Percentiles rank a stretch among this genome's conserved stretches.
phyloP scores from a whole-genome alignment of 331 rosid genomes.

The Prunus yedoensis region DNA sequence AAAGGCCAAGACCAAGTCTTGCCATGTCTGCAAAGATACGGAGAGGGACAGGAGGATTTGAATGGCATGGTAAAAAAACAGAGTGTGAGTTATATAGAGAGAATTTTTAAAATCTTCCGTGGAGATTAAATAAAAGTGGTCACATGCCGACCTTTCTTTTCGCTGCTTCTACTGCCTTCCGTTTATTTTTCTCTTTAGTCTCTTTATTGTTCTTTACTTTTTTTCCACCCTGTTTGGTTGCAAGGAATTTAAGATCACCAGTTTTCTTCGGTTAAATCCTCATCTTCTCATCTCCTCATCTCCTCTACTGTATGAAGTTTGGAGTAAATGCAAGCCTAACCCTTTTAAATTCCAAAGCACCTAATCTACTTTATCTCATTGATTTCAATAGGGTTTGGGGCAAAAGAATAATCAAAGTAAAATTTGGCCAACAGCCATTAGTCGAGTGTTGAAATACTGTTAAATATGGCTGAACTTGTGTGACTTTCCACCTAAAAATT shows the following conservation, averaged over 20 bases:
- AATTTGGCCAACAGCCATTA: background rate
- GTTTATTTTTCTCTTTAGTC: background rate
- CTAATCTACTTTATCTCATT: background rate
- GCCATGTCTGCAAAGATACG: constrained; percentile 33
- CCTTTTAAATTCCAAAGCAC: background rate
- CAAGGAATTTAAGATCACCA: background rate
- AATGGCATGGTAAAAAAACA: background rate
- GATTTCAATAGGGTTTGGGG: background rate
- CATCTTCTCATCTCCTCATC: background rate
- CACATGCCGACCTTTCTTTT: constrained; percentile 13
- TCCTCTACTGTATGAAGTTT: background rate
- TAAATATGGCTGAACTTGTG: background rate
- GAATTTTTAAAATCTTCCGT: background rate
- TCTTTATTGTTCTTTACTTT: background rate
- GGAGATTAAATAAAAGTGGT: constrained; percentile 14
- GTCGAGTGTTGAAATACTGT: background rate
- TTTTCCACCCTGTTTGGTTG: background rate
- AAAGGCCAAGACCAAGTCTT: constrained; percentile 24
- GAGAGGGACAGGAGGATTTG: background rate
- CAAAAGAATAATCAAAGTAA: background rate
- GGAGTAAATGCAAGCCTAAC: constrained; percentile 23
- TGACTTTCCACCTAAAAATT: background rate
- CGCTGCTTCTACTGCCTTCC: background rate
- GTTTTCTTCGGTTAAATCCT: background rate
- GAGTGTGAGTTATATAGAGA: background rate